Evolutionary conservation across 2,329 filamentous ascomycete genomes (phyloP), one percentile per base, ranked within the genome.

Genomic region (Cladorrhinum sp.): DNA sequence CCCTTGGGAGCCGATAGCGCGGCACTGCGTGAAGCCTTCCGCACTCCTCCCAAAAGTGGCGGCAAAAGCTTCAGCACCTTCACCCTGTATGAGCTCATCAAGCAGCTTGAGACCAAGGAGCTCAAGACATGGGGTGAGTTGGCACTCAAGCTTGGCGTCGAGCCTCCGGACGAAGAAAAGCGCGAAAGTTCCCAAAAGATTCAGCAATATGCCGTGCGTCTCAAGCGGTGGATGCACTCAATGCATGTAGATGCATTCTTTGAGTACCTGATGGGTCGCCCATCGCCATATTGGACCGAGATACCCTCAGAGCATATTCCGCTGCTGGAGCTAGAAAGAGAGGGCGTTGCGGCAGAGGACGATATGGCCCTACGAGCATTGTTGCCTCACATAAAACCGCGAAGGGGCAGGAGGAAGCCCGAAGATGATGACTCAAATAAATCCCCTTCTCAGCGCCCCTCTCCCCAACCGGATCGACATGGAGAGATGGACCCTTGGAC

Each of bases 191-290:
- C 90, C 1, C 94, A 97, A 72, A 96, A 96, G 74, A 89, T 97
- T 61, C 92, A 96, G 73, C 93, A 97, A 73, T 97, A 96, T 78
- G 92, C 91, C 49, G 93, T 97, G 52, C 85, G 93, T 61, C 78
- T 97, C 60, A 97, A 91, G 90, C 88, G 94, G 71, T 97, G 93
- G 93, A 95, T 97, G 91, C 91, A 92, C 72, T 93, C 92, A 4
- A 94, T 96, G 89, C 93, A 96, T 73, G 86, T 96, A 57, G 91
- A 96, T 79, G 90, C 92, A 10, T 97, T 97, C 73, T 97, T 96
- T 70, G 92, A 96, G 72, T 97, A 92, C 72, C 84, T 96, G 20
- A 81, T 94, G 64, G 86, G 86, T 54, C 92, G 92, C 65, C 79
- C 84, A 24, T 92, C 96, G 73, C 76, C 85, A 0, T 97, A 97